phyloP scores from a whole-genome alignment of 108 stramenopile species.

The Nitzschia putrida region DNA sequence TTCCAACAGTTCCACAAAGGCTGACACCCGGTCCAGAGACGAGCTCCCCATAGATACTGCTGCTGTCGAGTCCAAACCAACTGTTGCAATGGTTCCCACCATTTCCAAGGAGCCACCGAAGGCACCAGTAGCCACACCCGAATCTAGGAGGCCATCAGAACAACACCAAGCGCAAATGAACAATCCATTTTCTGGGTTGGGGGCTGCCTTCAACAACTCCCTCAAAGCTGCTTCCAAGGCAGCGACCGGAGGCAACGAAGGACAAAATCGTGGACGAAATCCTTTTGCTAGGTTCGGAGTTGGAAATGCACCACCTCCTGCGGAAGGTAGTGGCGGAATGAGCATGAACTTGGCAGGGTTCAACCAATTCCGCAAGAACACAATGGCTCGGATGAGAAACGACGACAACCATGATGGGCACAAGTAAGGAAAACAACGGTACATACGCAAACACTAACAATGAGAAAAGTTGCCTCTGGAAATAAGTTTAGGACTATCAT shows the following conservation, averaged over 20 bases:
- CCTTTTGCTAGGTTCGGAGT: slow-evolving; percentile 13
- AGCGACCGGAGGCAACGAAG: background rate
- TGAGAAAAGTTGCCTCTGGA: too few species aligned
- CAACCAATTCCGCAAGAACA: slow-evolving; percentile 36
- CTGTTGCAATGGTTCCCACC: too few species aligned
- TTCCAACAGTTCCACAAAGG: too few species aligned
- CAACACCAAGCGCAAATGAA: background rate
- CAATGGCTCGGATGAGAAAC: slow-evolving; percentile 11
- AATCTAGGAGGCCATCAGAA: background rate
- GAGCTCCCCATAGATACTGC: too few species aligned
- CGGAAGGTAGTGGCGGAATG: background rate
- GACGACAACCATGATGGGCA: background rate
- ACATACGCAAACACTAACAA: too few species aligned
- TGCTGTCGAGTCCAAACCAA: too few species aligned
- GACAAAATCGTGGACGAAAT: background rate
- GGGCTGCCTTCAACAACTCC: slow-evolving; percentile 29
- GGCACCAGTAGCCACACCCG: too few species aligned
- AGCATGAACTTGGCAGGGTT: slow-evolving; percentile 21
- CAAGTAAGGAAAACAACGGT: too few species aligned
- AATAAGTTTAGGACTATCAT: too few species aligned
- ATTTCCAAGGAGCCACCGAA: too few species aligned
- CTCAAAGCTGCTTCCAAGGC: slow-evolving; percentile 20
- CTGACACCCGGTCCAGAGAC: too few species aligned
- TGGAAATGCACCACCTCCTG: background rate
- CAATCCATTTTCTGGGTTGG: slow-evolving; percentile 26